Percentiles rank a stretch among this genome's conserved stretches.
Conservation (phyloP, 106 monocot genomes). For the Amphibolis antarctica region DNA sequence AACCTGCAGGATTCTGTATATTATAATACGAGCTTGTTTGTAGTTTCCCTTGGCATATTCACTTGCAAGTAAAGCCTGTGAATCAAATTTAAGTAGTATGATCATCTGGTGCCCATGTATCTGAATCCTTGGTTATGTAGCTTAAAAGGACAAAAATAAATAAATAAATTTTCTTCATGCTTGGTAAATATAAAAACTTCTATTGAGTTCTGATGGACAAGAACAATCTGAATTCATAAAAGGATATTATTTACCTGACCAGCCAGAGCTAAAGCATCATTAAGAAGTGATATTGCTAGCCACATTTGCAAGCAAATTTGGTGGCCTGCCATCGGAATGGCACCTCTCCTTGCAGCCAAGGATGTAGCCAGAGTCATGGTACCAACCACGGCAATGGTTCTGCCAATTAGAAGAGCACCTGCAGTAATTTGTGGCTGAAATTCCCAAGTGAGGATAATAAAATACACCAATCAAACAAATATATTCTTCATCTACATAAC, state of each 20-base stretch:
- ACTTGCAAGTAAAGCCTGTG: conserved; percentile 81
- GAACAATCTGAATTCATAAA: neutral
- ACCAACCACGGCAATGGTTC: conserved; percentile 66
- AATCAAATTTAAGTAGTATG: neutral
- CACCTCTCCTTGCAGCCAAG: conserved; percentile 69
- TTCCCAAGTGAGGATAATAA: neutral
- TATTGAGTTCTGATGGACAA: neutral
- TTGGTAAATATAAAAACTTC: neutral
- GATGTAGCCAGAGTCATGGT: conserved; percentile 84
- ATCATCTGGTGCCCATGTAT: neutral
- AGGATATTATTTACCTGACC: conserved; percentile 51
- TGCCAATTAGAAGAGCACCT: conserved; percentile 76
- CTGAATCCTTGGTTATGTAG: too few species aligned
- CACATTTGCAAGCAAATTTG: conserved; percentile 92
- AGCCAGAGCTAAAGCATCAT: conserved; percentile 93
- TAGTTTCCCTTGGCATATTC: conserved; percentile 60
- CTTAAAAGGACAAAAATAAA: too few species aligned
- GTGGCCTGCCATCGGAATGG: conserved; percentile 85
- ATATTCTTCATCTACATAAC: neutral
- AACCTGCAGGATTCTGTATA: conserved; percentile 64
- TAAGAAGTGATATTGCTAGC: conserved; percentile 83
- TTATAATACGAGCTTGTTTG: conserved; percentile 43
- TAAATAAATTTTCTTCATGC: too few species aligned
- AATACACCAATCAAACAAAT: neutral
- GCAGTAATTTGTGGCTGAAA: conserved; percentile 11